Evolutionary conservation across 1,284 basidiomycete species (phyloP).

Genomic region (Pseudozyma flocculosa): DNA sequence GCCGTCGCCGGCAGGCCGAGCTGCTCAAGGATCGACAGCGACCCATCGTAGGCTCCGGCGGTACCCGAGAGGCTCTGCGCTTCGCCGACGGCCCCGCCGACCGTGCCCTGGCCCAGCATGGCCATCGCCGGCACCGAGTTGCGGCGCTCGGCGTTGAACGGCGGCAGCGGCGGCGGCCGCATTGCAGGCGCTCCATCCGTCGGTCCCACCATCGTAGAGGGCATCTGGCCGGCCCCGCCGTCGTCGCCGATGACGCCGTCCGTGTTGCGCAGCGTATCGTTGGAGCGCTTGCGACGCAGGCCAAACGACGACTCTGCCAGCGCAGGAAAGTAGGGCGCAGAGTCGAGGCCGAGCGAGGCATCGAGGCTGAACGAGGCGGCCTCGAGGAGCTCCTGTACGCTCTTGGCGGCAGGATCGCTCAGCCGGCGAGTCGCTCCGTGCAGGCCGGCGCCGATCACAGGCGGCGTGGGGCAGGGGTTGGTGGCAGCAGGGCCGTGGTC

Average conservation of each 20-base stretch:
- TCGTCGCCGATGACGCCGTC: constrained; percentile 6
- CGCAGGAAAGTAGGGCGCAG: not conserved
- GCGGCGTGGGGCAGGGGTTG: not conserved
- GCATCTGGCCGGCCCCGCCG: too few species aligned
- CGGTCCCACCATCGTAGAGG: too few species aligned
- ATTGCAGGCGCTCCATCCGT: too few species aligned
- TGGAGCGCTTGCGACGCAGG: constrained; percentile 15
- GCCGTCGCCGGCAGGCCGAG: not conserved
- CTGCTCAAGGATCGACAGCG: not conserved
- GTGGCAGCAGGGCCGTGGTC: not conserved
- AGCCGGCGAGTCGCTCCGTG: not conserved
- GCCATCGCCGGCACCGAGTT: constrained; percentile 1
- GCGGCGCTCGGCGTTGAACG: not conserved
- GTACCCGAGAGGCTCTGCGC: too few species aligned
- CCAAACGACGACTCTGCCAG: not conserved
- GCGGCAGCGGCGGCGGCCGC: not conserved
- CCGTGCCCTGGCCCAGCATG: not conserved
- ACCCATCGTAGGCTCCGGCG: too few species aligned
- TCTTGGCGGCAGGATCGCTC: not conserved
- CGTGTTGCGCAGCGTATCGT: constrained; percentile 29
- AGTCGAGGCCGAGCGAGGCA: not conserved
- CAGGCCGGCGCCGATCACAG: too few species aligned
- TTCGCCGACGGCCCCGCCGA: too few species aligned
- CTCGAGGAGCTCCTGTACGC: not conserved
- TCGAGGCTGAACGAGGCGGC: not conserved